A percentile compares a stretch with the other conserved stretches of the same genome.
Conservation (phyloP, 371 early-diverging fungal species). For the Haplosporangium sp. region DNA sequence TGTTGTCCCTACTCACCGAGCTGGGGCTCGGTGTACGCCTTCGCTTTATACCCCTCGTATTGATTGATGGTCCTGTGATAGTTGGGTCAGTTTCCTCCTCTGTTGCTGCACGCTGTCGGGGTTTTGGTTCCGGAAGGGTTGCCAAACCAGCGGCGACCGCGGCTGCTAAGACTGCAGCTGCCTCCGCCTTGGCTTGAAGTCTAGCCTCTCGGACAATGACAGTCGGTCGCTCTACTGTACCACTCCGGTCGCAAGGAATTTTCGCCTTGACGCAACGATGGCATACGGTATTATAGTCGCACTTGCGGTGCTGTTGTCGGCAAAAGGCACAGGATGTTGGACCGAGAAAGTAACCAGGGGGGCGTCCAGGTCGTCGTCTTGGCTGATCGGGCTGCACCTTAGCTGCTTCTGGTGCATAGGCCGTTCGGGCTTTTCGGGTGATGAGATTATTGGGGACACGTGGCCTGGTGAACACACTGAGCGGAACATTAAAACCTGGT, state of each 20-base stretch:
- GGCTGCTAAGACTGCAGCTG: conserved; percentile 30
- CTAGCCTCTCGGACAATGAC: conserved; percentile 49
- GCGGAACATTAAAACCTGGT: conserved; percentile 19
- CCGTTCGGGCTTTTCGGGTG: conserved; percentile 27
- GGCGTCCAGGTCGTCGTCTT: conserved; percentile 44
- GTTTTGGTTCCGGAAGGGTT: conserved; percentile 11
- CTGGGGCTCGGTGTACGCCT: conserved; percentile 36
- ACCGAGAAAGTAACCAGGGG: conserved; percentile 49
- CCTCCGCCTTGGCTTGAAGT: conserved; percentile 43
- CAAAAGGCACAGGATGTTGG: conserved; percentile 51
- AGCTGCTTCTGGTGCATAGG: conserved; percentile 23
- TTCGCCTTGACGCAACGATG: conserved; percentile 45
- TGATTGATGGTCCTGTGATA: background rate
- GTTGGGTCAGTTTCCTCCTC: background rate
- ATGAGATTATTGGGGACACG: conserved; percentile 27
- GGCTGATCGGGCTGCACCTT: conserved; percentile 10
- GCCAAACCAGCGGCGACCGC: conserved; percentile 42
- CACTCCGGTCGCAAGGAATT: conserved; percentile 48
- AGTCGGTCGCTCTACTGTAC: conserved; percentile 48
- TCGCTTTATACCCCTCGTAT: conserved; percentile 20
- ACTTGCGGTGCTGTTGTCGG: conserved; percentile 47
- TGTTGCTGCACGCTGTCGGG: background rate
- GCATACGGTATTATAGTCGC: conserved; percentile 49
- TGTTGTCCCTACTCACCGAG: conserved; percentile 30
- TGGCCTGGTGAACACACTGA: conserved; percentile 14